Evolutionary conservation across 768 basidiomycete genomes (phyloP), one percentile per base, ranked within the genome.

Genomic region (Leccinellum rugosiceps): DNA sequence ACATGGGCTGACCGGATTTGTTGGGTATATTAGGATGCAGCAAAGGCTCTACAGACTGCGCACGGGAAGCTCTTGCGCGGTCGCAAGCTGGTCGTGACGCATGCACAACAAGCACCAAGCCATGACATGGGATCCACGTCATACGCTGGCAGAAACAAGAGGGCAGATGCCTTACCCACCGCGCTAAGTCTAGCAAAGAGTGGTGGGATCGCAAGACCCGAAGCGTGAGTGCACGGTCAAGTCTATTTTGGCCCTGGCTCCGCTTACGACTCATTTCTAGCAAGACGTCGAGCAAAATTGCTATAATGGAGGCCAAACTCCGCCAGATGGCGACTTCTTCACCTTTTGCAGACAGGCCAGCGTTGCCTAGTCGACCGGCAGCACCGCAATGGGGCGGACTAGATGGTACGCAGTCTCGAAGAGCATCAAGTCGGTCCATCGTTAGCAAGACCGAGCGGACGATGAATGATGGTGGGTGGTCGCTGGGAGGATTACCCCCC

Each of bases 221-320:
- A 79, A 61, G 76, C 77, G 84, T 83, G 34, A 52, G 77, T 71
- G 21, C 6, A 41, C 53, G 7, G 21, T 9, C 41, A 15, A 35
- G 26, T 25, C 58, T 62, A 28, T 44, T 21, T 17, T 43, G 41
- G 50, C 55, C n/a, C 47, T 30, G 44, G 26, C 43, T 61, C 21
- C 15, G 25, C 61, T 67, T 19, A 65, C 44, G 21, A 31, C 23
- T 43, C 43, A 23, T 25, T 55, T 35, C 50, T 55, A 65, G 65
- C 47, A 95, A 91, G 50, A 94, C 92, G 2, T 76, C 81, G 45
- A 86, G 85, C 64, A 97, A 98, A 74, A 99, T 99, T 63, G 94
- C 94, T 8, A 83, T 88, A 66, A 89, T 98, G 81, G 97, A 99
- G 74, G 96, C 96, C 3, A 99, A 99, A 72, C 78, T 99, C 23